Evolutionary conservation across 164 flowering plant species (phyloP).

Genomic region (Aristolochia californica): DNA sequence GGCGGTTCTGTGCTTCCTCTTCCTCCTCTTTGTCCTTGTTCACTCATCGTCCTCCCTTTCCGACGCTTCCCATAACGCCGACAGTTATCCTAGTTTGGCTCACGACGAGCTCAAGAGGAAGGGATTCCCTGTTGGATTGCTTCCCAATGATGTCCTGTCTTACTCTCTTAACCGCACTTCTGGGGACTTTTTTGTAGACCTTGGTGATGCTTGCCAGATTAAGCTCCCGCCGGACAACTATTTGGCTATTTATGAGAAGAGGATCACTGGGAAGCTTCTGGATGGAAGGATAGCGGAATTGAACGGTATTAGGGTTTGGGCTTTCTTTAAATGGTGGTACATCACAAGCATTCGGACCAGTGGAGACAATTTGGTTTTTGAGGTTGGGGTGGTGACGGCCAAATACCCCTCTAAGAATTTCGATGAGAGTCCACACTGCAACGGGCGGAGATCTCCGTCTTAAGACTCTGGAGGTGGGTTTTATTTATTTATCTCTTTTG

Average conservation of each 20-base stretch:
- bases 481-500: too few relatives aligned
- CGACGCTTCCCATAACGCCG: constrained; percentile 9
- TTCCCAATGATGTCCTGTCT: constrained; percentile 43
- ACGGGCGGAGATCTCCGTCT: constrained; percentile 40
- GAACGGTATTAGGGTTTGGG: constrained; percentile 78
- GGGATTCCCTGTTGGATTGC: constrained; percentile 79
- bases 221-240: constrained; percentile 91
- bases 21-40: constrained; percentile 9
- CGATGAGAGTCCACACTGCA: constrained; percentile 46
- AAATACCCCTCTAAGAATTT: constrained; percentile 79
- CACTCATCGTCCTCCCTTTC: constrained; percentile 8
- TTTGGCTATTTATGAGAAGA: constrained; percentile 54
- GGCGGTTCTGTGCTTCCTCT: constrained; percentile 10
- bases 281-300: constrained; percentile 58
- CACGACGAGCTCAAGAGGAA: constrained; percentile 47
- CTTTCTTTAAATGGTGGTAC: constrained; percentile 92
- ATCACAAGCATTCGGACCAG: constrained; percentile 62
- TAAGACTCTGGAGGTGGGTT: background rate
- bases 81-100: constrained; percentile 19
- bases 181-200: constrained; percentile 56
- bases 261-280: constrained; percentile 53
- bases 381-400: constrained; percentile 73
- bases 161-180: constrained; percentile 59
- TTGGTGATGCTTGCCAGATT: constrained; percentile 44
- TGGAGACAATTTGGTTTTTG: constrained; percentile 83